Evolutionary conservation across 2,329 filamentous ascomycete species (phyloP), one percentile per base, ranked within the genome.

Genomic region (Coniochaeta prunicola): DNA sequence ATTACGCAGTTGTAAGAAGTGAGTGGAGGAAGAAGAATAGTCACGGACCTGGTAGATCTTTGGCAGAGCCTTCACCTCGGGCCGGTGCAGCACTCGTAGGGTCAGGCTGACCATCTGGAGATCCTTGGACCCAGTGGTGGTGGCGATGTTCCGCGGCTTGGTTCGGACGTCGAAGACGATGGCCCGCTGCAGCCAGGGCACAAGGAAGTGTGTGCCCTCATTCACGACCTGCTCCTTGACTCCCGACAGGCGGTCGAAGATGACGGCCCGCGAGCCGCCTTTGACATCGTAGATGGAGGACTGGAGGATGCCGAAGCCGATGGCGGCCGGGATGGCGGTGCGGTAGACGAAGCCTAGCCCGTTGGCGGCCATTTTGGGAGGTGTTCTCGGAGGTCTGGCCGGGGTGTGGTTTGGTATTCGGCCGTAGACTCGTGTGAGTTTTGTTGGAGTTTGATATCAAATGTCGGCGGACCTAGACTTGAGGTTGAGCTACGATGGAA

Each of bases 101-200:
- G 94, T 99, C 82, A 99, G 83, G 83, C 92, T 97, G 70, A 99
- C 94, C 94, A 99, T 99, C 81, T 99, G 94, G 82, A 99, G 77
- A 79, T 99, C 94, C 85, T 99, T 99, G 83, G 89, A 93, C 60
- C 94, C 94, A 13, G 94, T 99, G 26, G 94, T 99, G 30, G 94
- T 99, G 65, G 90, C 91, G 73, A 99, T 97, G 75, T 96, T 97
- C 72, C 94, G 85, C 62, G 94, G 94, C 83, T 96, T 96, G 59
- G 96, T 99, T 64, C 94, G 88, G 65, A 99, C 94, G 79, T 99
- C 94, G 74, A 96, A 99, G 73, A 96, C 82, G 77, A 99, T 92
- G 68, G 89, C 90, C 76, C 87, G 89, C 77, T 99, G 94, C 73
- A 99, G 78, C 94, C 94, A 99, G 8, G 94, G 94, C 38, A 99